Conservation (phyloP, 768 basidiomycete species). For the Naganishia friedmannii region DNA sequence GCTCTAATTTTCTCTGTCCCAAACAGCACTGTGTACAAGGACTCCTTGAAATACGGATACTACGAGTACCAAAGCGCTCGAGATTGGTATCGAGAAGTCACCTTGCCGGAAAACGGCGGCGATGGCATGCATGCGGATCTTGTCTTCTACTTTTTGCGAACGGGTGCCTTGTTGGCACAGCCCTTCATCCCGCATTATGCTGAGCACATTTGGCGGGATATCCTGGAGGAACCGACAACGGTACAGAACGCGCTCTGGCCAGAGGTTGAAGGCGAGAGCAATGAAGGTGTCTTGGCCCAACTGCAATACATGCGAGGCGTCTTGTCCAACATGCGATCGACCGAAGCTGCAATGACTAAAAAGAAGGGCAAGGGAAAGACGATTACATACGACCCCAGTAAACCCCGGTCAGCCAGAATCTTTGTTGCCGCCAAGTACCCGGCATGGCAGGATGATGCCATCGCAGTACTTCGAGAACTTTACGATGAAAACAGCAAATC, state of each 20-base stretch:
- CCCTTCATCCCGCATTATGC: conserved; percentile 92
- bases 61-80: conserved; percentile 89
- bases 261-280: conserved; percentile 58
- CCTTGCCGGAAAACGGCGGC: conserved; percentile 63
- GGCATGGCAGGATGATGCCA: conserved; percentile 84
- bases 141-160: conserved; percentile 77
- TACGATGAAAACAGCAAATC: conserved; percentile 60
- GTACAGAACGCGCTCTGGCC: conserved; percentile 86
- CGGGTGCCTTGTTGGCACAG: conserved; percentile 71
- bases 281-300: conserved; percentile 64
- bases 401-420: conserved; percentile 78
- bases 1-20: not conserved
- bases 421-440: conserved; percentile 89
- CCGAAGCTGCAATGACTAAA: conserved; percentile 74
- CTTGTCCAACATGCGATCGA: conserved; percentile 87
- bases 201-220: conserved; percentile 78
- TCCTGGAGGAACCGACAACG: conserved; percentile 70
- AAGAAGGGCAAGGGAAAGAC: conserved; percentile 70
- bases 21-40: conserved; percentile 84
- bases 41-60: conserved; percentile 89
- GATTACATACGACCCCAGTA: conserved; percentile 66
- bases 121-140: conserved; percentile 81
- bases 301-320: conserved; percentile 81
- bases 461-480: conserved; percentile 68
- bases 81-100: conserved; percentile 95